These are phyloP conservation scores for Nitzschia sp. DNA, from an alignment of 108 stramenopile genomes.

Conservation along the genomic window DNA sequence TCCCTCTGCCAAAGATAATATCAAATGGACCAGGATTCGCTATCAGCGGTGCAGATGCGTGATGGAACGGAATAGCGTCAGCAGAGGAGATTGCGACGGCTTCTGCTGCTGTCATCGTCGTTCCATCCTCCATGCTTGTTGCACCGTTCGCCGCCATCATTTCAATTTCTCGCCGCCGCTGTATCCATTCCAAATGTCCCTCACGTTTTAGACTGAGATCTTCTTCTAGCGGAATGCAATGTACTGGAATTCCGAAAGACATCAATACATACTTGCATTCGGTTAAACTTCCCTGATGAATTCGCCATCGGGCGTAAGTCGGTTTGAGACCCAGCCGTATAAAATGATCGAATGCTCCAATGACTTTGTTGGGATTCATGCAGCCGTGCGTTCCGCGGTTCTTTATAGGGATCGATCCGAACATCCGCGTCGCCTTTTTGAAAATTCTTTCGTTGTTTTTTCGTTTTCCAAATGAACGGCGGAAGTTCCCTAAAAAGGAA, in stretches of 20 bases:
- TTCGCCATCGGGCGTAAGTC: not conserved
- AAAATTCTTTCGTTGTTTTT: not conserved
- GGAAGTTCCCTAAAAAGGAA: not conserved
- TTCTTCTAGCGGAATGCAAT: conserved; percentile 12
- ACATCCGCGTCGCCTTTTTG: not conserved
- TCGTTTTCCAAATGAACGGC: not conserved
- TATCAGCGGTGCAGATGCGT: not conserved
- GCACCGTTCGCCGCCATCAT: not conserved
- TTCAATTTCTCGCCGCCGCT: not conserved
- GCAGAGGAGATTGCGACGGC: no score
- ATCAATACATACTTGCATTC: conserved; percentile 29
- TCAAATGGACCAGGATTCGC: conserved; percentile 1
- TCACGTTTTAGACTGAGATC: conserved; percentile 1
- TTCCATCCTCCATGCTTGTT: not conserved
- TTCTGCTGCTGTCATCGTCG: not conserved
- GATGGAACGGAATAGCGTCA: not conserved
- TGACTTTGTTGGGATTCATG: not conserved
- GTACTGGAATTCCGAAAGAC: conserved; percentile 24
- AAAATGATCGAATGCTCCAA: not conserved
- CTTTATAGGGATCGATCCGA: not conserved
- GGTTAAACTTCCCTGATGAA: conserved; percentile 21
- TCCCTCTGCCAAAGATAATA: conserved; percentile 33
- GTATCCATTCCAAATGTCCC: conserved; percentile 18
- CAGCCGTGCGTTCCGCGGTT: not conserved
- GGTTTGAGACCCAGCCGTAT: not conserved